Conservation (phyloP, 2,329 filamentous ascomycete species). For the Alternaria sp. region DNA sequence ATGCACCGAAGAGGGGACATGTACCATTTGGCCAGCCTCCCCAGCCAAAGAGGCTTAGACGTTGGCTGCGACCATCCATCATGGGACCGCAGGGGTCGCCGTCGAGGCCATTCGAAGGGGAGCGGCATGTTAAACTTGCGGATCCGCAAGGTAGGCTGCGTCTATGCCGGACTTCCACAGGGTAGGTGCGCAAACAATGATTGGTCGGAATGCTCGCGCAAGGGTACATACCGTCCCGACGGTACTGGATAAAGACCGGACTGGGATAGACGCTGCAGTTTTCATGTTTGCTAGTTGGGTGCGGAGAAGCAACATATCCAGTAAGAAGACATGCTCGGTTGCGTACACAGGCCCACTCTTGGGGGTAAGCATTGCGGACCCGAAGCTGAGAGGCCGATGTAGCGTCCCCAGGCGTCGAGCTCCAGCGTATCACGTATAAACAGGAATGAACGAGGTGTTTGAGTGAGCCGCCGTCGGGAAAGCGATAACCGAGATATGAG, state of each 20-base stretch:
- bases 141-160: conserved; percentile 38
- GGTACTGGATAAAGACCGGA: conserved; percentile 25
- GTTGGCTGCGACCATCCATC: conserved; percentile 15
- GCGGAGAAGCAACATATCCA: conserved; percentile 31
- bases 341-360: conserved; percentile 21
- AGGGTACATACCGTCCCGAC: conserved; percentile 23
- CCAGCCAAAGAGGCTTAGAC: conserved; percentile 14
- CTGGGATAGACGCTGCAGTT: conserved; percentile 30
- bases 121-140: conserved; percentile 28
- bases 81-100: conserved; percentile 8
- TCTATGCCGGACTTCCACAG: conserved; percentile 9
- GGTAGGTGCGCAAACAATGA: conserved; percentile 21
- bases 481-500: neutral
- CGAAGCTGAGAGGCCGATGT: conserved; percentile 19
- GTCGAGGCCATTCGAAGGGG: conserved; percentile 12
- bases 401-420: conserved; percentile 5
- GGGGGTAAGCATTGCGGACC: conserved; percentile 32
- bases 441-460: neutral
- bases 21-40: conserved; percentile 20
- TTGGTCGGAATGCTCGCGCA: conserved; percentile 27
- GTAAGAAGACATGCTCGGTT: conserved; percentile 19
- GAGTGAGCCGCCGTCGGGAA: neutral
- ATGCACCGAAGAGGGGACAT: conserved; percentile 34
- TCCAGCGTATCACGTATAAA: conserved; percentile 11
- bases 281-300: conserved; percentile 22